Conservation (phyloP, 257 asterid genomes). For the Solanum pennellii region DNA sequence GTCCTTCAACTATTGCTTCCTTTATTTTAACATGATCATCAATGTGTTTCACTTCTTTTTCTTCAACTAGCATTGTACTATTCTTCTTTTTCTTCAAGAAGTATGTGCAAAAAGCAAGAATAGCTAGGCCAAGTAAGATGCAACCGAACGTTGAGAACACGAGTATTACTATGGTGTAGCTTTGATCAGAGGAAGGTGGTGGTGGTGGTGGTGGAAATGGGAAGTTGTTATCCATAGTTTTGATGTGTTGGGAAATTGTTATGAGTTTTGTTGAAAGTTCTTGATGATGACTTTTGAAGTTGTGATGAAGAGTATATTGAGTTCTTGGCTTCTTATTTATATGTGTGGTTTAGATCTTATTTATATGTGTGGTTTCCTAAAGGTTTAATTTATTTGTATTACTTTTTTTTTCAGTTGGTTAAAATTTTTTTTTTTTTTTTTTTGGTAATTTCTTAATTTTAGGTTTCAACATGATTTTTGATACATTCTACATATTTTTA, state of each 20-base stretch:
- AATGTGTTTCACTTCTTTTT: slow-evolving; percentile 5
- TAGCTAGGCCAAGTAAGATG: slow-evolving; percentile 9
- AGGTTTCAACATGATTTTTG: not conserved
- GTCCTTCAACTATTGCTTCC: slow-evolving; percentile 17
- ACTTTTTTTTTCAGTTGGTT: accelerated
- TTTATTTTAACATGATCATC: slow-evolving; percentile 22
- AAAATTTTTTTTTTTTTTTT: too few species aligned
- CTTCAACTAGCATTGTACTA: not conserved
- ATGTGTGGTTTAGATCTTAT: not conserved
- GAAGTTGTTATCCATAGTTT: not conserved
- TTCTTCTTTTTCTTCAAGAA: slow-evolving; percentile 22
- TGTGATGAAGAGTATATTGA: not conserved
- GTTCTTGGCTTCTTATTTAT: not conserved
- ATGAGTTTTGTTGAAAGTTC: not conserved
- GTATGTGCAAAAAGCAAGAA: slow-evolving; percentile 9
- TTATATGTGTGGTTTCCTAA: not conserved
- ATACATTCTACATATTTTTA: too few species aligned
- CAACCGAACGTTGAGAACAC: slow-evolving; percentile 17
- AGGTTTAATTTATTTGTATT: too few species aligned
- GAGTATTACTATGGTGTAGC: slow-evolving; percentile 5
- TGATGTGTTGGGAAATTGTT: not conserved
- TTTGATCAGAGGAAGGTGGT: not conserved
- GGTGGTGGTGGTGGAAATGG: slow-evolving; percentile 4
- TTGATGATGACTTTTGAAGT: not conserved
- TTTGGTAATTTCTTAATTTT: too few species aligned